Evolutionary conservation across 345 rosid species (phyloP).

Genomic region (Gossypium australe): DNA sequence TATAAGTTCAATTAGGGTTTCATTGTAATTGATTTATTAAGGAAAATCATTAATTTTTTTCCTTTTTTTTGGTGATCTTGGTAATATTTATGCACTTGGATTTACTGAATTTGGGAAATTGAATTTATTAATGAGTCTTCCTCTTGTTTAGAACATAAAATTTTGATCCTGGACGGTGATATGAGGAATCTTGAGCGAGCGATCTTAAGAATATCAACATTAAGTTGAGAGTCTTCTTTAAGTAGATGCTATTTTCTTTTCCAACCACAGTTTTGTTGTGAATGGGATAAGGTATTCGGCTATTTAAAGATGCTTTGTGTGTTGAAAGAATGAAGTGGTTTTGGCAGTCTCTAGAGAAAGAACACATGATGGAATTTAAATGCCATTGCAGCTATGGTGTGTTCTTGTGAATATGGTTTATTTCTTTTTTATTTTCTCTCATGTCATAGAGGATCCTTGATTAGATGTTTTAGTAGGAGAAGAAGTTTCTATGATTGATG

Average conservation of each 20-base stretch:
- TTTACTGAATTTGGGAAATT: background rate
- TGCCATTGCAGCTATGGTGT: background rate
- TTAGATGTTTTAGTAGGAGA: background rate
- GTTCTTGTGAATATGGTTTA: background rate
- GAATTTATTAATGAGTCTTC: background rate
- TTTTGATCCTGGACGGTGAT: background rate
- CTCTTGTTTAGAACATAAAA: background rate
- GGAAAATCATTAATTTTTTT: background rate
- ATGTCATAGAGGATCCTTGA: background rate
- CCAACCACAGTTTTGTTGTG: background rate
- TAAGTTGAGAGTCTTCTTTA: background rate
- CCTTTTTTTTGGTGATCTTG: background rate
- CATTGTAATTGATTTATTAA: background rate
- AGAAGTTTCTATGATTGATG: background rate
- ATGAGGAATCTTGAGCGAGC: background rate
- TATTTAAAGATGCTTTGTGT: background rate
- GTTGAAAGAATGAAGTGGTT: background rate
- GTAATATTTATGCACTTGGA: background rate
- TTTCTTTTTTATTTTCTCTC: background rate
- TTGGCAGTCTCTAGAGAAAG: background rate
- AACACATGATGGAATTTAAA: background rate
- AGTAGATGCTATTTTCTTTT: background rate
- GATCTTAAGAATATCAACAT: background rate
- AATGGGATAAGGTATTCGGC: background rate
- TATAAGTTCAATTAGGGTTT: background rate